Conservation (phyloP, 768 basidiomycete species). For the Lactifluus pinguis region DNA sequence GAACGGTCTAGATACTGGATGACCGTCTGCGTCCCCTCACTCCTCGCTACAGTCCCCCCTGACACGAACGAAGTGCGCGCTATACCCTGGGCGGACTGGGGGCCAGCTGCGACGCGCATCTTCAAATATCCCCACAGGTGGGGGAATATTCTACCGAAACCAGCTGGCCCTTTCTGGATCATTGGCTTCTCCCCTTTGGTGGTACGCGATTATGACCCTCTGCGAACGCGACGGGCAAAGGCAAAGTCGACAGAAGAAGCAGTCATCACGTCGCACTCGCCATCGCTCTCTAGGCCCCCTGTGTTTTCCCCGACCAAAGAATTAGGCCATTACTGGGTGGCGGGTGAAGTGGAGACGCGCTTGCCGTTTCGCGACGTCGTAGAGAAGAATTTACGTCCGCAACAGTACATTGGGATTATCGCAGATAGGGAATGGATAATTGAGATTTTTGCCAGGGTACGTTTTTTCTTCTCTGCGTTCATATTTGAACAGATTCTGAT, state of each 20-base stretch:
- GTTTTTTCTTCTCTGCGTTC: background rate
- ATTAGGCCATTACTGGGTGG: background rate
- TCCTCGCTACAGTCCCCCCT: background rate
- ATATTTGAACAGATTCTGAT: background rate
- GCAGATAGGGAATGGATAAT: conserved; percentile 13
- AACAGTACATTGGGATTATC: background rate
- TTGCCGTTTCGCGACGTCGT: conserved; percentile 10
- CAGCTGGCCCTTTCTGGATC: conserved; percentile 9
- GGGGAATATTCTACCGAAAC: background rate
- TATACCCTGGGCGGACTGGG: conserved; percentile 3
- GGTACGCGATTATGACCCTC: conserved; percentile 3
- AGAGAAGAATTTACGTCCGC: background rate
- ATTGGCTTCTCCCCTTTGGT: background rate
- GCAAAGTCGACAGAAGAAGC: background rate
- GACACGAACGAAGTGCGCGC: background rate
- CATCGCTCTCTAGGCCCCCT: background rate
- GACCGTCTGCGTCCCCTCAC: background rate
- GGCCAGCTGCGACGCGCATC: conserved; percentile 3
- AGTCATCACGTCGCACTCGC: background rate
- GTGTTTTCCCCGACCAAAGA: background rate
- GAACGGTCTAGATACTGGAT: background rate
- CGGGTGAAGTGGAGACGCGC: background rate
- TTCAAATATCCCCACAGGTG: background rate
- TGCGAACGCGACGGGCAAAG: background rate
- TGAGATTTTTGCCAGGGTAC: conserved; percentile 1